A percentile compares a stretch with the other conserved stretches of the same genome.
These are phyloP conservation scores for Paraphoma sp. DNA, from an alignment of 2,329 filamentous ascomycete species.

Conservation along the genomic window DNA sequence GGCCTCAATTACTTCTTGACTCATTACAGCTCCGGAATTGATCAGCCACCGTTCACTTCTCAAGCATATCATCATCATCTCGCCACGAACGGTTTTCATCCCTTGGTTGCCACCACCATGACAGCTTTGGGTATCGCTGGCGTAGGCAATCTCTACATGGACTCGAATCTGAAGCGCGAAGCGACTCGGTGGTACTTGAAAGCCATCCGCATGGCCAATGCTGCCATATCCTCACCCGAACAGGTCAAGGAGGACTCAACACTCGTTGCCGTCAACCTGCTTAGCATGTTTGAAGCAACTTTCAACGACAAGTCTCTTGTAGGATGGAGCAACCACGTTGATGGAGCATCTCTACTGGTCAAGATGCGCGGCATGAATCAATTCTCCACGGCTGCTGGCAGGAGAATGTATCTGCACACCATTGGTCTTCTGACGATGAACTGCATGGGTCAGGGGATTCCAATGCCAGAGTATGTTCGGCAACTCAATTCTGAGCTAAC, in stretches of 20 bases:
- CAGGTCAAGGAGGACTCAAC: slow-evolving; percentile 39
- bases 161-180: slow-evolving; percentile 32
- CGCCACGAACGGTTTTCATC: slow-evolving; percentile 40
- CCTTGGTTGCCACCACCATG: slow-evolving; percentile 41
- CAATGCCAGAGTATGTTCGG: slow-evolving; percentile 32
- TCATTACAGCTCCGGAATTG: slow-evolving; percentile 30
- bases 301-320: slow-evolving; percentile 34
- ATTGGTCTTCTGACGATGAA: slow-evolving; percentile 35
- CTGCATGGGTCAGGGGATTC: slow-evolving; percentile 32
- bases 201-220: slow-evolving; percentile 41
- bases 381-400: slow-evolving; percentile 34
- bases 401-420: slow-evolving; percentile 42
- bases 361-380: slow-evolving; percentile 39
- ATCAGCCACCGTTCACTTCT: slow-evolving; percentile 36
- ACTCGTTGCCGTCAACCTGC: slow-evolving; percentile 36
- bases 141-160: slow-evolving; percentile 35
- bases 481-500: slow-evolving; percentile 31
- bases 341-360: slow-evolving; percentile 42
- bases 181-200: slow-evolving; percentile 40
- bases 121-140: slow-evolving; percentile 44
- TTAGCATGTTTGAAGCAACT: slow-evolving; percentile 45
- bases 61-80: slow-evolving; percentile 30
- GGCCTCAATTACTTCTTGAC: slow-evolving; percentile 45
- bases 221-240: slow-evolving; percentile 32
- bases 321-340: slow-evolving; percentile 46